Evolutionary conservation across 106 monocot species (phyloP).

Genomic region (Posidonia australis): DNA sequence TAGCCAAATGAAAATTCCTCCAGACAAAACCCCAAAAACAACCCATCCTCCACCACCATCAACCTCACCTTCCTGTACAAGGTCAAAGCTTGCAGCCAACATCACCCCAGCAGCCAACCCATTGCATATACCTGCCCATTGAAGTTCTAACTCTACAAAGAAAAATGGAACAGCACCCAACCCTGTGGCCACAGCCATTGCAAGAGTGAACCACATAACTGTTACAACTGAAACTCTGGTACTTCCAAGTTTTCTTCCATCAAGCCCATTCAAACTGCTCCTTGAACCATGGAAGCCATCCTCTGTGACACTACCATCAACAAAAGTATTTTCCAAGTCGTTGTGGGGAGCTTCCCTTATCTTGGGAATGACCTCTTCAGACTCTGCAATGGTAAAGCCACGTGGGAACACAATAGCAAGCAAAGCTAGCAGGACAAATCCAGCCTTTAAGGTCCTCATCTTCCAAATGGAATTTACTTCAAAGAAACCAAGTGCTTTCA

Average conservation of each 20-base stretch:
- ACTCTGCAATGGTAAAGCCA: too few species aligned
- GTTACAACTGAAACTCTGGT: constrained; percentile 53
- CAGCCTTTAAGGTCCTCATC: too few species aligned
- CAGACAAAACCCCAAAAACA: constrained; percentile 68
- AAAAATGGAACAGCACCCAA: constrained; percentile 93
- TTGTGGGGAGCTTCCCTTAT: too few species aligned
- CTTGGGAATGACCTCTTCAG: too few species aligned
- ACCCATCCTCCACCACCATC: constrained; percentile 69
- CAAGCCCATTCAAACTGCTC: too few species aligned
- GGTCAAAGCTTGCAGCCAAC: constrained; percentile 97
- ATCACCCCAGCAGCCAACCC: constrained; percentile 96
- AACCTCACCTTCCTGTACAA: constrained; percentile 83
- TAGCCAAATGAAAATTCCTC: constrained; percentile 91
- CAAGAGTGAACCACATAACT: constrained; percentile 84
- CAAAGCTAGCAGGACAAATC: too few species aligned
- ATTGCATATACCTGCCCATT: constrained; percentile 95
- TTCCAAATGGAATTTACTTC: too few species aligned
- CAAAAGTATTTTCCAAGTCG: too few species aligned
- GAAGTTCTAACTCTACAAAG: constrained; percentile 82
- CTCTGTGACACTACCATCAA: too few species aligned
- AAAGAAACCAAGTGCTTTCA: too few species aligned
- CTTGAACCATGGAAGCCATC: too few species aligned
- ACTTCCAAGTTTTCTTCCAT: constrained; percentile 19
- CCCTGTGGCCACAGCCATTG: constrained; percentile 94
- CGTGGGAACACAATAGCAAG: too few species aligned